Evolutionary conservation across 2,329 filamentous ascomycete genomes (phyloP), one percentile per base, ranked within the genome.

Genomic region (Penicillium sumatraense): DNA sequence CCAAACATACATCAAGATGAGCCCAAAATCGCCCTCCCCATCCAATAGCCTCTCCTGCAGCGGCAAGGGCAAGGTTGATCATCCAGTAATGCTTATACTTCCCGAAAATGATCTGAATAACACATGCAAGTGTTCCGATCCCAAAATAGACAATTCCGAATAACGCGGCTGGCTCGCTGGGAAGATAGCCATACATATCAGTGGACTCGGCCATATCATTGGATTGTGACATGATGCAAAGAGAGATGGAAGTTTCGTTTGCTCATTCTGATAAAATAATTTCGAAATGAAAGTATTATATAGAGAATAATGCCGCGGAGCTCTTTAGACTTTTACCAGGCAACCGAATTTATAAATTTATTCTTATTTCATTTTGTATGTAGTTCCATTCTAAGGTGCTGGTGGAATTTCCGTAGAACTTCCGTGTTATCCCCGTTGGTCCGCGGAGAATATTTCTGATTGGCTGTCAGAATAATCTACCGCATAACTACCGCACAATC

Each of bases 121-220:
- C 23, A 16, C 40, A 45, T 40, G n/a, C n/a, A 27, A 52, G 33
- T 14, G 23, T 14, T 13, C 20, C 10, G 8, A 21, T 29, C 3
- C 49, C 29, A 38, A 52, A 52, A 18, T 38, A 52, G 5, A 21
- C 20, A 21, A 46, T 46, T 7, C 40, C 49, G 29, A 52, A 52
- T n/a, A 52, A 13, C 1, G 49, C 27, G 18, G 41, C 40, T 29
- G 29, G 31, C 11, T 45, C 38, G 49, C 41, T 46, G 18, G 49
- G 49, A 5, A 52, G 23, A 21, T 52, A 52, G 11, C 49, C 49
- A 29, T 52, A 52, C 4, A 45, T 10, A 52, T 52, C 49, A 11
- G 41, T 40, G 27, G 40, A 46, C 5, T 51, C 31, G 38, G 20
- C 26, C n/a, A 29, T 21, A n/a, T n/a, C n/a, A n/a, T n/a, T n/a